A percentile compares a stretch with the other conserved stretches of the same genome.
Evolutionary conservation across 768 basidiomycete genomes (phyloP).

Genomic region (Naganishia friedmannii): DNA sequence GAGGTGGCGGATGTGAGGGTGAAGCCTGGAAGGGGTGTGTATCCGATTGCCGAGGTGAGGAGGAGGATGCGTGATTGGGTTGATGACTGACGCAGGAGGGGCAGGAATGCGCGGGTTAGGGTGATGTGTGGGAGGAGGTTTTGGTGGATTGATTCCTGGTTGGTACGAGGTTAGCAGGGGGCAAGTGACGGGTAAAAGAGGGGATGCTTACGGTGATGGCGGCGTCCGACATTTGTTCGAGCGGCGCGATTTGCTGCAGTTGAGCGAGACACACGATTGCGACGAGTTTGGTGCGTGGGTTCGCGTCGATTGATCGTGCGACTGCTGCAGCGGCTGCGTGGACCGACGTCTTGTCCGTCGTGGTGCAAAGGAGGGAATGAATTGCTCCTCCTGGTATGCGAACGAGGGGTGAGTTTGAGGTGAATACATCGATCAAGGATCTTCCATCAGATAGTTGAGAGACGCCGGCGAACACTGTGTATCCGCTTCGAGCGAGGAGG

Average conservation of each 20-base stretch:
- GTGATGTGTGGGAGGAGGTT: neutral
- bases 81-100: neutral
- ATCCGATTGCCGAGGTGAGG: constrained; percentile 3
- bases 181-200: neutral
- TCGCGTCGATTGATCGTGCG: neutral
- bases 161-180: no score
- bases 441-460: neutral
- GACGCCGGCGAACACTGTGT: neutral
- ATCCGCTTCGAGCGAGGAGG: neutral
- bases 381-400: neutral
- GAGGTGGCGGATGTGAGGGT: neutral
- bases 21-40: neutral
- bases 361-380: neutral
- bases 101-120: neutral
- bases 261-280: neutral
- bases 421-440: neutral
- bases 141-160: neutral
- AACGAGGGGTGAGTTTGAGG: neutral
- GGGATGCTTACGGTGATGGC: neutral
- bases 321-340: neutral
- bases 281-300: neutral
- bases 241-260: neutral
- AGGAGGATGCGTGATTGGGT: neutral
- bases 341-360: neutral
- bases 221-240: neutral